Conservation (phyloP, 2,329 filamentous ascomycete species). For the Nigrospora osmanthi region DNA sequence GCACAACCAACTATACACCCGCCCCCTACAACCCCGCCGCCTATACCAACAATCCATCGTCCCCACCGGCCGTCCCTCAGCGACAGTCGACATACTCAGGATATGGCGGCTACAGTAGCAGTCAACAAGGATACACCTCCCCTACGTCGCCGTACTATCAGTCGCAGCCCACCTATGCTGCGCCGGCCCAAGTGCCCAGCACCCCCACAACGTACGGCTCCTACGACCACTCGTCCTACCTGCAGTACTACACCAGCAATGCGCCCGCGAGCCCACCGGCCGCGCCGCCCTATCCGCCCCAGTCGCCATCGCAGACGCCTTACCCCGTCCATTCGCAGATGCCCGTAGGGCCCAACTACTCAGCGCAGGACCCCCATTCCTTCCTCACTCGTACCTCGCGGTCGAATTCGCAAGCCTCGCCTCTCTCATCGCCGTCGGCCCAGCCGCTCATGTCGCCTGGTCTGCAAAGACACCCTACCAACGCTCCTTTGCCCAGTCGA, state of each 20-base stretch:
- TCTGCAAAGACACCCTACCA: constrained; percentile 50
- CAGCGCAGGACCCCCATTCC: constrained; percentile 35
- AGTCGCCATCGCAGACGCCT: constrained; percentile 31
- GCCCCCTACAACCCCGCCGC: constrained; percentile 45
- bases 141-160: constrained; percentile 20
- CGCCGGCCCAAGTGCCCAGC: constrained; percentile 17
- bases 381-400: constrained; percentile 34
- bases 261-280: constrained; percentile 30
- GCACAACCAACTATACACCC: constrained; percentile 12
- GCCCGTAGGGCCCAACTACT: constrained; percentile 42
- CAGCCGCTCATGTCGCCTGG: constrained; percentile 34
- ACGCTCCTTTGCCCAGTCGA: constrained; percentile 49
- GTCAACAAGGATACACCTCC: constrained; percentile 28
- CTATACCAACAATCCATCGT: constrained; percentile 34
- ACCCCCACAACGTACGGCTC: constrained; percentile 20
- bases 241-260: constrained; percentile 28
- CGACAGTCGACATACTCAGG: constrained; percentile 43
- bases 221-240: constrained; percentile 31
- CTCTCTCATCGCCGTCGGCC: constrained; percentile 33
- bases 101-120: constrained; percentile 33
- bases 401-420: constrained; percentile 42
- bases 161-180: constrained; percentile 16
- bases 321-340: constrained; percentile 47
- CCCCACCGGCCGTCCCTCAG: constrained; percentile 32
- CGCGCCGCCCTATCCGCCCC: constrained; percentile 23